Evolutionary conservation across 2,329 filamentous ascomycete genomes (phyloP).

Genomic region (Trichoderma pleuroti): DNA sequence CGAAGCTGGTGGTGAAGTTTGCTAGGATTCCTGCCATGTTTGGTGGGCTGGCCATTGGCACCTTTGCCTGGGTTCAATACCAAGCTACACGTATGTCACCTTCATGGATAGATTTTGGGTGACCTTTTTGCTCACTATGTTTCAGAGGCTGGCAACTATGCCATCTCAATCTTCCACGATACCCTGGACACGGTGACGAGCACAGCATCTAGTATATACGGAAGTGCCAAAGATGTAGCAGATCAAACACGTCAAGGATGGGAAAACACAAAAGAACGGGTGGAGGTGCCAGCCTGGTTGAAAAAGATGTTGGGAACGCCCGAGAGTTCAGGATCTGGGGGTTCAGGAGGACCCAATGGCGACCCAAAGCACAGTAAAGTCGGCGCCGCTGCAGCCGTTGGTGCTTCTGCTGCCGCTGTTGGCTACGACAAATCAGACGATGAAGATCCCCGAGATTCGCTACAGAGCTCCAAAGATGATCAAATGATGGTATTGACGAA

Average conservation of each 20-base stretch:
- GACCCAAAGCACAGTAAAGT: conserved; percentile 59
- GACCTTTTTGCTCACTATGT: conserved; percentile 27
- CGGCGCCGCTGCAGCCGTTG: conserved; percentile 61
- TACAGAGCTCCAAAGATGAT: conserved; percentile 77
- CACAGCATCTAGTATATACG: conserved; percentile 67
- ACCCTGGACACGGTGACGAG: conserved; percentile 68
- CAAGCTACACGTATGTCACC: conserved; percentile 74
- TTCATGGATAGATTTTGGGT: background rate
- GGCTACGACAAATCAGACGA: conserved; percentile 68
- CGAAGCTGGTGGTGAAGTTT: conserved; percentile 88
- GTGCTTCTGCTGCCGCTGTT: conserved; percentile 73
- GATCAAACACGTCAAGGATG: conserved; percentile 77
- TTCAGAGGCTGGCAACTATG: conserved; percentile 48
- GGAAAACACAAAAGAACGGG: conserved; percentile 75
- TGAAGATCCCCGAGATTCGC: conserved; percentile 58
- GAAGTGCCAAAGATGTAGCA: conserved; percentile 69
- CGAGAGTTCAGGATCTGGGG: conserved; percentile 55
- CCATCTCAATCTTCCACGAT: conserved; percentile 64
- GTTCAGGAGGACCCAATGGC: conserved; percentile 47
- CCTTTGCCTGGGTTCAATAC: conserved; percentile 90
- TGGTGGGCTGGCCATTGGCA: conserved; percentile 81
- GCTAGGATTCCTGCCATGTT: conserved; percentile 85
- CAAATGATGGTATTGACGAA: conserved; percentile 99
- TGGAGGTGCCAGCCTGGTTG: conserved; percentile 72
- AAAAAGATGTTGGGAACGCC: conserved; percentile 65